Evolutionary conservation across 768 basidiomycete species (phyloP).

Genomic region (Amanita fuliginea): DNA sequence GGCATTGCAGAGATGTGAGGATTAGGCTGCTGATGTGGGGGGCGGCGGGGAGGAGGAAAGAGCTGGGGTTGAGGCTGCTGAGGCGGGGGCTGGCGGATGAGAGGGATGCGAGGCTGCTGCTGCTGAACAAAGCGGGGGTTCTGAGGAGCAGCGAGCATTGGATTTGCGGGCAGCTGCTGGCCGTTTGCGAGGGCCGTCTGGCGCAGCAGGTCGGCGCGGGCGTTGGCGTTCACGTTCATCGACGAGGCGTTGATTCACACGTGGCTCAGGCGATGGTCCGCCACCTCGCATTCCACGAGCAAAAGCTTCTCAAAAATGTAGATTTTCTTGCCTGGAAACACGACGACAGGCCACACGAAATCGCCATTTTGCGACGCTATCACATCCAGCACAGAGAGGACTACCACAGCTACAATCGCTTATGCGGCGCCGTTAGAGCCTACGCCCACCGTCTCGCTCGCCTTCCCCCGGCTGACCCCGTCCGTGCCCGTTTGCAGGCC

Average conservation of each 20-base stretch:
- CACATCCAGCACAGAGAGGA: conserved; percentile 93
- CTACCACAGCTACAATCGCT: conserved; percentile 96
- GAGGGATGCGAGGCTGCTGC: conserved; percentile 22
- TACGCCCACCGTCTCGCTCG: conserved; percentile 82
- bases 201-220: conserved; percentile 38
- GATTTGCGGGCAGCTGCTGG: conserved; percentile 13
- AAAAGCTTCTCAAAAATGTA: conserved; percentile 90
- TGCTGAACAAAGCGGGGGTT: conserved; percentile 16
- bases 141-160: not conserved
- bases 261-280: conserved; percentile 46
- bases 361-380: conserved; percentile 90
- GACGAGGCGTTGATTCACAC: no score
- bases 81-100: conserved; percentile 24
- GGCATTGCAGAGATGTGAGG: conserved; percentile 23
- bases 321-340: conserved; percentile 98
- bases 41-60: conserved; percentile 38
- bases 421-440: conserved; percentile 78
- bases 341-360: conserved; percentile 83
- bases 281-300: conserved; percentile 93
- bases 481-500: conserved; percentile 73
- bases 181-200: conserved; percentile 25
- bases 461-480: conserved; percentile 83
- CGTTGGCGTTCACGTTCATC: conserved; percentile 48
- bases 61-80: conserved; percentile 22
- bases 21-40: conserved; percentile 51